Evolutionary conservation across 345 rosid genomes (phyloP), one percentile per base, ranked within the genome.

Genomic region (Chamaenerion angustifolium): DNA sequence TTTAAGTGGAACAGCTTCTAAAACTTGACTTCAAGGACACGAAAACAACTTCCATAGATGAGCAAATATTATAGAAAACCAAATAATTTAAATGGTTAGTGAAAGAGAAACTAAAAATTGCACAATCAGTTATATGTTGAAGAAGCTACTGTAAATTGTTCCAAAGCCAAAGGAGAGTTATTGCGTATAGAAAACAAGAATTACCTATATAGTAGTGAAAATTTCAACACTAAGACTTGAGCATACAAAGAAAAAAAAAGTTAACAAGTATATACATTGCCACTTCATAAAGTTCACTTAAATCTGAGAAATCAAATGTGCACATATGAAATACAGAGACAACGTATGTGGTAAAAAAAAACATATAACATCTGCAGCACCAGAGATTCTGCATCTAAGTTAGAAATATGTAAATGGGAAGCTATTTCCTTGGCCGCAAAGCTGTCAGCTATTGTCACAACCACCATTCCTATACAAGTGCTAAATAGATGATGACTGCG

Each of bases 391-490:
- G 59, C 48, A 85, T 95, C 97, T 86, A 95, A 71, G 94, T 81
- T 81, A 7, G 95, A 76, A 35, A 90, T 68, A 12, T 64, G 80
- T 59, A 90, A 67, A 59, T 92, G 78, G 41, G 78, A 81, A 40
- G 88, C 87, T 16, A 90, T 86, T 67, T 90, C 98, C 61, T 60
- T 79, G 2, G 96, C 72, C 19, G 82, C 94, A 67, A 86, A 90
- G 68, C 98, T 90, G 64, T 90, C 98, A 48, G 98, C 95, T 37
- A 90, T 86, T 37, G 98, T 86, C 61, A 86, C 95, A 57, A 79
- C 98, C 45, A 83, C 70, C 57, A 49, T 75, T 49, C 96, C 98
- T 0, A 68, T 40, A 90, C 64, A 58, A 83, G 79, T 11, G 98
- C 96, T 13, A 90, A 65, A 52, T 86, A 86, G 64, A 86, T 82